Evolutionary conservation across 176 grass and related monocot genomes (phyloP), one percentile per base, ranked within the genome.

Genomic region (Aechmea fasciata): DNA sequence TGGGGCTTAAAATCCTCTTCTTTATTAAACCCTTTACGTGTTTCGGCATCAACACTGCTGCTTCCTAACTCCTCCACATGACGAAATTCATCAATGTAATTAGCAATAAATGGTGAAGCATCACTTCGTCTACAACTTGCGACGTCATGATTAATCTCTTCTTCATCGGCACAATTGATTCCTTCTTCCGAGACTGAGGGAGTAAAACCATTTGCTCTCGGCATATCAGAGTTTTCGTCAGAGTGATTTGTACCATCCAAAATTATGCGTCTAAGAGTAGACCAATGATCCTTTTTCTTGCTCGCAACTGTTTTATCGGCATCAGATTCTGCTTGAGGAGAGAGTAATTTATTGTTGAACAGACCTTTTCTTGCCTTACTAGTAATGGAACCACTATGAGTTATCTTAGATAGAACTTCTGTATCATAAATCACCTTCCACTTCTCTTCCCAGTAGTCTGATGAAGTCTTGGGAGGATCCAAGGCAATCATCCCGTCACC

Each of bases 401-500:
- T 82, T 57, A 72, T 64, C 48, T 85, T 69, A 6, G 22, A 13
- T 26, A 25, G 17, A 25, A 25, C 80, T 75, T 62, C 78, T 48
- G 80, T 74, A 70, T 76, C 73, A 74, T 99, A 82, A 75, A 93
- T 72, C 54, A 79, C 78, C 63, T 86, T 99, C 94, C 94, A 99
- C 75, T 84, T 90, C 51, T 99, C 94, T 77, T 99, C 94, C 94
- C 89, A 93, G 67, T 87, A 99, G 79, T 84, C 90, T 11, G 87
- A 48, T 70, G 80, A 75, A 28, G 61, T n/a, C 57, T 28, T 19
- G 17, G 50, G 25, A 49, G 28, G 69, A 61, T 52, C 19, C 65
- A 59, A 47, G 17, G 11, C 50, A 69, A 77, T 68, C 50, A 69
- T 24, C 59, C 18, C 49, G 51, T 26, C n/a, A 13, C 14, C 51